phyloP scores from a whole-genome alignment of 345 rosid genomes.

The Eucalyptus erythrocorys region DNA sequence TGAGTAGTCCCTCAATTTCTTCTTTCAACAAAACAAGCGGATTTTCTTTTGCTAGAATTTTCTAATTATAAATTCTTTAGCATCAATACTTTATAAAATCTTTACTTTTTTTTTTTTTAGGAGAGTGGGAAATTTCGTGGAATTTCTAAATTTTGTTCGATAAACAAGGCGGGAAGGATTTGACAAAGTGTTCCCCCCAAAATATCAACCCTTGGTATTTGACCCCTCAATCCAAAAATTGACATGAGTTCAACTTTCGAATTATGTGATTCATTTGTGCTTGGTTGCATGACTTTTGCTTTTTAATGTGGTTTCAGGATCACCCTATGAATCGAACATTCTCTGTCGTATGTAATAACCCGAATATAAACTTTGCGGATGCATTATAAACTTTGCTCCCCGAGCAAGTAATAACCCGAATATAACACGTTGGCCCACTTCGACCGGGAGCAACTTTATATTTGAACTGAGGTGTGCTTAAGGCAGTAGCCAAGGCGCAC shows the following conservation, averaged over 20 bases:
- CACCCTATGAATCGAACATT: too few relatives aligned
- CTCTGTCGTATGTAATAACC: too few relatives aligned
- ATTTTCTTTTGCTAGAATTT: neutral
- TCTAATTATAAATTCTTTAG: neutral
- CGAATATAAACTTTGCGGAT: too few relatives aligned
- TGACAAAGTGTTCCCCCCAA: too few relatives aligned
- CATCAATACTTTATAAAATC: neutral
- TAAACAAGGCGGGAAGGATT: neutral
- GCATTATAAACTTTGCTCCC: neutral
- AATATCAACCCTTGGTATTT: too few relatives aligned
- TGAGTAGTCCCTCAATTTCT: neutral
- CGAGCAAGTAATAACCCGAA: neutral
- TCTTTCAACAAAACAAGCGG: neutral
- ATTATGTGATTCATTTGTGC: rapidly evolving
- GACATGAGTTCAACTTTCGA: neutral
- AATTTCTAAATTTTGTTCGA: too few relatives aligned
- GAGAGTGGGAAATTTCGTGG: neutral
- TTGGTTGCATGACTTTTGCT: neutral
- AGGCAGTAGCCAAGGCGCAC: neutral
- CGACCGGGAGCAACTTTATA: too few relatives aligned
- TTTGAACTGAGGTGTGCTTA: rapidly evolving
- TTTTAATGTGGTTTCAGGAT: neutral
- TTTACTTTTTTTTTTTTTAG: too few relatives aligned
- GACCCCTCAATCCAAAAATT: neutral
- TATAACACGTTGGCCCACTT: neutral